Evolutionary conservation across 306 rosid species (phyloP), one percentile per base, ranked within the genome.

Genomic region (Citrullus colocynthis): DNA sequence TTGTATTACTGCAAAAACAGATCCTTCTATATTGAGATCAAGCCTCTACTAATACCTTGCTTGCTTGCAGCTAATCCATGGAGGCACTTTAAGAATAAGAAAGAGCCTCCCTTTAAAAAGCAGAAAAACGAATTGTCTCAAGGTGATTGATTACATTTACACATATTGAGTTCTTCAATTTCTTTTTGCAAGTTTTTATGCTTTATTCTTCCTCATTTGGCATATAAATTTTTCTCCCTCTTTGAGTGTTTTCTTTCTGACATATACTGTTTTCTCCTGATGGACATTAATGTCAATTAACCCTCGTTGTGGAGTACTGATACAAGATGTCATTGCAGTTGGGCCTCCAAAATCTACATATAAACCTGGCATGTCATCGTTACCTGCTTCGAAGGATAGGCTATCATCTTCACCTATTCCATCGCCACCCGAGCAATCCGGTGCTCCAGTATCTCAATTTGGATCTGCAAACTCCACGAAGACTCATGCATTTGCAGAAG

Each of bases 41-140:
- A 49, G 42, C 5, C 60, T 72, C 1, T 49, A 21, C 80, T 79
- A 82, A 71, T 82, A 15, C 77, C 85, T 82, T 36, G 59, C 78
- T 76, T 36, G 58, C 87, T 83, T 85, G 80, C 85, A 95, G 99
- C 87, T 82, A 89, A 88, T 80, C 8, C 93, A 2, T 81, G 99
- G 98, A 95, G 85, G 57, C 57, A 73, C 80, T 87, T 20, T 44
- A 87, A 70, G 84, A 86, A 82, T 71, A 95, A 90, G 88, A 95
- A 89, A 84, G 98, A 95, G 75, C 88, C 91, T 77, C 88, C 89
- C 58, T 81, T 84, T 37, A 95, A 89, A 88, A 92, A 91, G 86
- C 89, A 85, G 84, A 95, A 86, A 88, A 87, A 76, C 62, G 98
- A 89, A 80, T 84, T 86, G 76, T 86, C 86, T 85, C 97, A 80